Evolutionary conservation across 2,329 filamentous ascomycete species (phyloP).

Genomic region (Herpotrichia juniperi): DNA sequence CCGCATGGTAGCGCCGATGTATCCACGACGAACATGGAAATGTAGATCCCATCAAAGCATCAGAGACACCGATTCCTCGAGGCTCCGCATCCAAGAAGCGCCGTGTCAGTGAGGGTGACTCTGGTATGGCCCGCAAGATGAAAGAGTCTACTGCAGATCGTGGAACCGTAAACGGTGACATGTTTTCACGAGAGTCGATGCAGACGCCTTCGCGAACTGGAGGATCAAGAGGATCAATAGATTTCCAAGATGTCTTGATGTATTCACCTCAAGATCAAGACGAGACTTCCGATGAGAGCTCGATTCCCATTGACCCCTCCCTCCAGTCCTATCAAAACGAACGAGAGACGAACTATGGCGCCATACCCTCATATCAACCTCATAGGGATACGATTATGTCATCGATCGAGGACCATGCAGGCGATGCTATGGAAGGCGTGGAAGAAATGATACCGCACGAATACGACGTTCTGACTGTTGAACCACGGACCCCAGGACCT

Average conservation of each 20-base stretch:
- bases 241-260: constrained; percentile 29
- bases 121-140: constrained; percentile 26
- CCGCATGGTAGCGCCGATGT: constrained; percentile 62
- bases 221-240: constrained; percentile 20
- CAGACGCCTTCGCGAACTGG: constrained; percentile 27
- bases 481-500: constrained; percentile 36
- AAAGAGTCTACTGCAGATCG: constrained; percentile 32
- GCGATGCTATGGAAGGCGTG: constrained; percentile 22
- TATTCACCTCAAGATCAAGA: constrained; percentile 41
- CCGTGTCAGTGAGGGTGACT: constrained; percentile 46
- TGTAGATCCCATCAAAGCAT: constrained; percentile 68
- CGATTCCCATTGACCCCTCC: constrained; percentile 36
- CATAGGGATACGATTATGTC: constrained; percentile 37
- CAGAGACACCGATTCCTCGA: constrained; percentile 65
- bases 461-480: constrained; percentile 24
- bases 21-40: constrained; percentile 70
- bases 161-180: constrained; percentile 27
- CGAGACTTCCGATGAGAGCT: constrained; percentile 26
- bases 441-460: constrained; percentile 16
- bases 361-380: constrained; percentile 18
- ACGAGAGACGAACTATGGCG: constrained; percentile 20
- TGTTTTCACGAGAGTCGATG: constrained; percentile 28
- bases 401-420: constrained; percentile 37
- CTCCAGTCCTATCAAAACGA: constrained; percentile 28
- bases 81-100: constrained; percentile 63